Evolutionary conservation across 2,329 filamentous ascomycete genomes (phyloP), one percentile per base, ranked within the genome.

Genomic region (Ascochyta fabae): DNA sequence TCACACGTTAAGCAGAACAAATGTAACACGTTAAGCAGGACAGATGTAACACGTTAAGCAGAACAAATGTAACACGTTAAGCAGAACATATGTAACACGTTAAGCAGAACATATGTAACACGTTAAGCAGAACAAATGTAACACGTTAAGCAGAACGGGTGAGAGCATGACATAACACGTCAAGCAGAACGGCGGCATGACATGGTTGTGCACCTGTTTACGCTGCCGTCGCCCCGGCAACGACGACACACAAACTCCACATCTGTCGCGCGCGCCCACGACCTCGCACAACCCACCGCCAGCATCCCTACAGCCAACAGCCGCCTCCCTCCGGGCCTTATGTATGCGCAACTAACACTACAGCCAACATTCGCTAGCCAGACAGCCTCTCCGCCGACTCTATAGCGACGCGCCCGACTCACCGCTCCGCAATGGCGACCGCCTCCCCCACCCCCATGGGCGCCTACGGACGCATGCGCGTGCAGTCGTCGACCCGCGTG

Each of bases 391-490:
- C 58, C 52, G 61, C 58, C 59, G 35, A 51, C n/a, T 43, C 55
- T 60, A 66, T 66, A 66, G 59, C 60, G 53, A 62, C 60, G 55
- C 61, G 59, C 64, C 43, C 36, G 23, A 43, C 31, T 38, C 47
- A 50, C 43, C 59, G 60, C 59, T 56, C 47, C 56, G 52, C 62
- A 59, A 77, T 77, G 75, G 71, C 75, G 50, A 67, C 75, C 50
- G 71, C 73, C 46, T 77, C 75, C 31, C 75, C 75, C 35, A 77
- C 75, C 43, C 75, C 75, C 33, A 64, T 76, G 61, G 71, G 73
- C 54, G 73, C 71, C n/a, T 75, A 76, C 58, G 74, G 73, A 41
- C 70, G 75, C 56, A 72, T 75, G 66, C 72, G 73, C 53, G 69
- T 71, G 33, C 67, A 71, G 31, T 71, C 74, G 9, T 69, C 65